These are phyloP conservation scores for Amphicarpaea edgeworthii DNA, from an alignment of 306 rosid species.

Conservation along the genomic window DNA sequence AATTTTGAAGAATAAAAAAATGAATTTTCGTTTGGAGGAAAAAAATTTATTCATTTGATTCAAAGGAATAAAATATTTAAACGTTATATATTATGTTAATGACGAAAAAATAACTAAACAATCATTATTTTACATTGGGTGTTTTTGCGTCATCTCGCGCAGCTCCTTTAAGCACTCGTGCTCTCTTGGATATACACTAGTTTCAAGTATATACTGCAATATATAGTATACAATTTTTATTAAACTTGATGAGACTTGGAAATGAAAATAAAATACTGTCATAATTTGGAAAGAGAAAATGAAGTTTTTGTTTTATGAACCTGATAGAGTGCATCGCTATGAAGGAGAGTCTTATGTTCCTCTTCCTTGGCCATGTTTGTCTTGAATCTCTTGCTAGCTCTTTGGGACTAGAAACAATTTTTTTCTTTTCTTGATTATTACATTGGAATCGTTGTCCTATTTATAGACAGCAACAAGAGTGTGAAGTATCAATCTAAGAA, in stretches of 20 bases:
- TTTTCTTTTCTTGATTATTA: too few species aligned
- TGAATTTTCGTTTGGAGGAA: too few species aligned
- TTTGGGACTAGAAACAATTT: too few species aligned
- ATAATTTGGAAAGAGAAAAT: neutral
- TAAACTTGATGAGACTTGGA: neutral
- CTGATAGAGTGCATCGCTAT: slow-evolving; percentile 93
- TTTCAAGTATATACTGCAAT: slow-evolving; percentile 74
- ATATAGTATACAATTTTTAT: too few species aligned
- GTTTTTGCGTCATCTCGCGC: slow-evolving; percentile 83
- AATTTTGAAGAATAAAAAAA: too few species aligned
- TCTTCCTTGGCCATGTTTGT: neutral
- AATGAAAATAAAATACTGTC: neutral
- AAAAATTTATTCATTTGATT: too few species aligned
- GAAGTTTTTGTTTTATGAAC: slow-evolving; percentile 6
- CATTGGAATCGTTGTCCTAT: too few species aligned
- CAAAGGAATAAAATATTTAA: too few species aligned
- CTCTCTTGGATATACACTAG: slow-evolving; percentile 92
- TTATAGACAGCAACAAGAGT: too few species aligned
- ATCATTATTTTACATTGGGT: slow-evolving; percentile 59
- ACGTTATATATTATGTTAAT: too few species aligned
- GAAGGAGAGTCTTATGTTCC: slow-evolving; percentile 72
- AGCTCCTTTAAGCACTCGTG: slow-evolving; percentile 85
- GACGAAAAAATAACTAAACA: too few species aligned
- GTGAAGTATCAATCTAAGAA: too few species aligned
- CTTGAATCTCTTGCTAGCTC: neutral